Evolutionary conservation across 441 rosid species (phyloP), one percentile per base, ranked within the genome.

Genomic region (Jatropha multifida): DNA sequence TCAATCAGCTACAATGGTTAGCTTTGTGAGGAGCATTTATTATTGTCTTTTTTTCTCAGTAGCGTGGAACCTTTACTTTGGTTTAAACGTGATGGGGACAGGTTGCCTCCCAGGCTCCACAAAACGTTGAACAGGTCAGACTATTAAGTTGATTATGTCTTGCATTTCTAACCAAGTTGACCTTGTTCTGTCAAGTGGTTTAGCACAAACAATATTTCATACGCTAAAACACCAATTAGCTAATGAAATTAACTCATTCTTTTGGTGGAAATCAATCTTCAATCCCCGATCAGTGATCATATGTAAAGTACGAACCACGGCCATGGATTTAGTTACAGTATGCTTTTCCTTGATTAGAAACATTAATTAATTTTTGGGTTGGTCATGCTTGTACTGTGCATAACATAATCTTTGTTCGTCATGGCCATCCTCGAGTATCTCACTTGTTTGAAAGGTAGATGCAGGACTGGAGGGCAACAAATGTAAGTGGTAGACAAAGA

Each of bases 401-500:
- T 44, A 44, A 23, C 23, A 0, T 44, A 11, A 44, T 44, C 48
- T 44, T 44, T 44, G 32, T 32, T 32, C 32, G 32, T 32, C 32
- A 32, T 32, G 12, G 20, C 3, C 40, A 72, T 59, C 63, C 63
- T 55, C 9, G 62, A 48, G 10, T 5, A 11, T 17, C 59, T 51
- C 5, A 18, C 17, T 48, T 14, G 1, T 65, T 37, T 42, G 41
- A 55, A 62, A 55, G 62, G 3, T 7, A 26, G 65, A 64, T 41
- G 44, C 46, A 12, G 75, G 5, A 13, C 40, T 60, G 0, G 38
- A n/a, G 41, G 42, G 66, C 56, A 44, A 65, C 59, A 84, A 71
- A 65, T 48, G 65, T 0, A 17, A 84, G 88, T 85, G 86, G 85
- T 80, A 63, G 85, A 78, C 87, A 83, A 71, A 82, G 66, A 71